A percentile compares a stretch with the other conserved stretches of the same genome.
These are phyloP conservation scores for Colletotrichum tanaceti DNA, from an alignment of 2,329 filamentous ascomycete species.

Conservation along the genomic window DNA sequence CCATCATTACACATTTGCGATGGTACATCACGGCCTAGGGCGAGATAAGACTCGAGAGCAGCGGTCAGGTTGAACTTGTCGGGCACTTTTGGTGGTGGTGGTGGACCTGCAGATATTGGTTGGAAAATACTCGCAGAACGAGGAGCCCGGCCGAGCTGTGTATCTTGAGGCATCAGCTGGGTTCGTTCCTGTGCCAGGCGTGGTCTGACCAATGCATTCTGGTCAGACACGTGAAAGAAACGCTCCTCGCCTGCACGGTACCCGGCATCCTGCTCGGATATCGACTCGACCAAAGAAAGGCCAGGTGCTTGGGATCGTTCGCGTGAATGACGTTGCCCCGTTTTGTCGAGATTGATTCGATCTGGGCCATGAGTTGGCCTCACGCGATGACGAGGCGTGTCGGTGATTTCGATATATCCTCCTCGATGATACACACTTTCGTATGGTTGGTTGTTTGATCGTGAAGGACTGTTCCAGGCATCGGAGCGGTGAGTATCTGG, in stretches of 20 bases:
- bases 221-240: neutral
- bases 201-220: neutral
- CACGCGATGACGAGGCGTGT: neutral
- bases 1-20: neutral
- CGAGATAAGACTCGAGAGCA: conserved; percentile 33
- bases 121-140: neutral
- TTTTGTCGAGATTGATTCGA: neutral
- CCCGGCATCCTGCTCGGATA: neutral
- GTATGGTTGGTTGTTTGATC: neutral
- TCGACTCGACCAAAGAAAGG: neutral
- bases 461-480: neutral
- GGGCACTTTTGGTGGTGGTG: neutral
- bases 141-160: neutral
- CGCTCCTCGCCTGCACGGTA: neutral
- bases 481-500: neutral
- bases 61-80: conserved; percentile 29
- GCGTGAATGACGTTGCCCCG: neutral
- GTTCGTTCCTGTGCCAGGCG: neutral
- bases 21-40: conserved; percentile 32
- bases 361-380: neutral
- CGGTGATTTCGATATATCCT: neutral
- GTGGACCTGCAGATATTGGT: neutral
- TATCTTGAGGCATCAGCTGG: neutral
- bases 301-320: neutral
- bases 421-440: neutral